Base-by-base conservation (phyloP, 2,329 filamentous ascomycete genomes). In the Pyrenochaeta sp. region DNA sequence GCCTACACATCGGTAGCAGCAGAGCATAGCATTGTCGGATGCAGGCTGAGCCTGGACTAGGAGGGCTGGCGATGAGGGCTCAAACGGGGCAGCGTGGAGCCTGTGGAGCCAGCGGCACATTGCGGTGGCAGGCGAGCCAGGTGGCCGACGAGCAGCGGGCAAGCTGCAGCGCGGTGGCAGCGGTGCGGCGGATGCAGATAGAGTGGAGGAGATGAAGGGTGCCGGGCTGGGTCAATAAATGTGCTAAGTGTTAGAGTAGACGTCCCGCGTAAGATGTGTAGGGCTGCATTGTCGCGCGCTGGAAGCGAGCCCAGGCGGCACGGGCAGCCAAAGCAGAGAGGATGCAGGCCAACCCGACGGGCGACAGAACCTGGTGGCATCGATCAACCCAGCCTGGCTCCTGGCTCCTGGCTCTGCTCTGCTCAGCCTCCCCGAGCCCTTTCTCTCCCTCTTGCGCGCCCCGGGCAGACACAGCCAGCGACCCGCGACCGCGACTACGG, bases 241-340 rank as follows among this genome's bases (percentile, higher is more conserved):
- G 18, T 11, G 22, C 7, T 14, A 3, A 39, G 28, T 9, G 28
- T 19, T 18, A 21, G 37, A 39, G 29, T 15, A 10, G 37, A 18
- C 19, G 30, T 27, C 23, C 11, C 35, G 37, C 24, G 19, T 20
- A 30, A 20, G 10, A 23, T 29, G 42, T 30, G 19, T 31, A 31
- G 29, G 29, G 29, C 29, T 37, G 38, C 27, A 22, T 9, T 13
- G 36, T 40, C n/a, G 23, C 29, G 35, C 29, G 14, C 28, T 11
- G n/a, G n/a, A n/a, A n/a, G n/a, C n/a, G n/a, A 58, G 58, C 55
- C 50, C 50, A 49, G 38, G 36, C 27, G 35, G 21, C 38, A 53
- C 45, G 51, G 52, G 54, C 48, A 52, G 51, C 56, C 60, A 60
- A n/a, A n/a, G n/a, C n/a, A n/a, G n/a, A n/a, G 45, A 39, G 43